Percentiles rank a stretch among this genome's conserved stretches.
phyloP scores from a whole-genome alignment of 495 filamentous ascomycete species.

The Aspergillus indologenus region DNA sequence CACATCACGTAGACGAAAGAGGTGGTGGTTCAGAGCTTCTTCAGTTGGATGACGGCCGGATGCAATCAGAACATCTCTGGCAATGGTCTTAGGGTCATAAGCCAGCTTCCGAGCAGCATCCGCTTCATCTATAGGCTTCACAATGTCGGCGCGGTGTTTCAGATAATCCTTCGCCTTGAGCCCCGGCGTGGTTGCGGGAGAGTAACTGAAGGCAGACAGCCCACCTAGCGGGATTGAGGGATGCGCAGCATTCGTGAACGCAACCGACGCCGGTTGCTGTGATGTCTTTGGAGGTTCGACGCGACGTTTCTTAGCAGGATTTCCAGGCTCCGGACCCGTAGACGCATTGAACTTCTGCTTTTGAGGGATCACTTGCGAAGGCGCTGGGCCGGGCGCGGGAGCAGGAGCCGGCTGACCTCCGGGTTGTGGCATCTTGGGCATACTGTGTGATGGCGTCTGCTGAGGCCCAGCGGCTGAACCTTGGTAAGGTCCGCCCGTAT shows the following conservation, averaged over 20 bases:
- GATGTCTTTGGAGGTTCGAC: background rate
- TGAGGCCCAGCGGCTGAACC: background rate
- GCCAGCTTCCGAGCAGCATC: slow-evolving; percentile 42
- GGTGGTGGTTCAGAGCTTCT: slow-evolving; percentile 56
- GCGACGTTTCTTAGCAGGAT: slow-evolving; percentile 4
- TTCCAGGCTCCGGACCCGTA: background rate
- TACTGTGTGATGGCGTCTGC: background rate
- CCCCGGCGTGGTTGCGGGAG: slow-evolving; percentile 1
- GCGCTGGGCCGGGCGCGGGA: background rate
- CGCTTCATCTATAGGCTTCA: slow-evolving; percentile 42
- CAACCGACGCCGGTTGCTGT: background rate
- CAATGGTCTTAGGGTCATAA: slow-evolving; percentile 63
- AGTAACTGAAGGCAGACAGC: slow-evolving; percentile 10
- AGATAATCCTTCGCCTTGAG: slow-evolving; percentile 12
- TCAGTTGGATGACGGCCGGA: slow-evolving; percentile 58
- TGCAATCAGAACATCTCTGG: slow-evolving; percentile 61
- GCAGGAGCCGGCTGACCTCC: background rate
- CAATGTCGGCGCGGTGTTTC: slow-evolving; percentile 28
- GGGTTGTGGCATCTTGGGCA: background rate
- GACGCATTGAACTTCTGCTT: background rate
- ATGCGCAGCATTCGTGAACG: background rate
- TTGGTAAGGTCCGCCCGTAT: background rate
- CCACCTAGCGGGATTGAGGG: background rate
- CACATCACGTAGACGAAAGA: slow-evolving; percentile 42
- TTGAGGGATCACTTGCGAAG: background rate